Evolutionary conservation across 345 rosid genomes (phyloP), one percentile per base, ranked within the genome.

Genomic region (Eucalyptus guilfoylei): DNA sequence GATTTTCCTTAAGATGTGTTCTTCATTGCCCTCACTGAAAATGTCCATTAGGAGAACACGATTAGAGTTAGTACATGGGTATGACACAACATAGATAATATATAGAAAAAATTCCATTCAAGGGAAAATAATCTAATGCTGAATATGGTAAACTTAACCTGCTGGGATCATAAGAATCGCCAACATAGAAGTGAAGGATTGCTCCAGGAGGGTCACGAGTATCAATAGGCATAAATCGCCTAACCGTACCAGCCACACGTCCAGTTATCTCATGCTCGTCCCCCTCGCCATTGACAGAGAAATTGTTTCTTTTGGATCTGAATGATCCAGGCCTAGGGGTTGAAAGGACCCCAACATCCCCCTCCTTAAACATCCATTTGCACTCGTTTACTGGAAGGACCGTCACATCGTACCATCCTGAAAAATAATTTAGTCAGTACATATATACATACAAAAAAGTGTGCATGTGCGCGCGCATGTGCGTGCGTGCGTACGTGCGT

Each of bases 281-380:
- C 87, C 90, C 98, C 90, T 91, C 95, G 49, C 93, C 96, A 58
- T 58, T 86, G 34, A 92, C 86, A 30, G 93, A 87, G 58, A 89
- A 60, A 85, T 88, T 92, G 89, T 87, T 95, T 93, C 94, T 91
- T 93, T 94, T 96, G 90, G 93, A 89, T 92, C 95, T 94, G 69
- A 93, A 95, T 94, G 96, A 90, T 62, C 97, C 98, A 86, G 99
- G 97, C 89, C 94, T 95, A 55, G 96, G 98, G 72, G 92, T 92
- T 45, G 98, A 98, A 89, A 98, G 93, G 93, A 97, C 97, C 32
- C 97, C 99, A 92, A 98, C 99, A 90, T 98, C 99, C 72, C 99
- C 99, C 95, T 98, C 99, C 94, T 98, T 98, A 89, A 98, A 97
- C 87, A 93, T 88, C 99, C 99, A 98, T 92, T 96, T 98, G 93